Evolutionary conservation across 2,329 filamentous ascomycete species (phyloP), one percentile per base, ranked within the genome.

Genomic region (Sordariomycetes sp.): DNA sequence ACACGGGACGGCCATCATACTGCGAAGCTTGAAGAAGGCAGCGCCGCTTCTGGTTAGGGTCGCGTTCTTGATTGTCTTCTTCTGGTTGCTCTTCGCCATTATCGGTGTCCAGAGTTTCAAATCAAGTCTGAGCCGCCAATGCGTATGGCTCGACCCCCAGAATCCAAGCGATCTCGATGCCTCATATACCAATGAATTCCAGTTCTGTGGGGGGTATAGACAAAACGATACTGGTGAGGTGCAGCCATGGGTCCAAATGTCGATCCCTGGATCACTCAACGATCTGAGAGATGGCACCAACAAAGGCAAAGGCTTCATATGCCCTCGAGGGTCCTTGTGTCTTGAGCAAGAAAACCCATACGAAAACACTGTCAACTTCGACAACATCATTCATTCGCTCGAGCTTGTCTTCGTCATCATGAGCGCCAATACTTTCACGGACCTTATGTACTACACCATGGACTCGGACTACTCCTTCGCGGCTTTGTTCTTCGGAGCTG

Each of bases 371-470:
- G 73, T 95, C 47, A 93, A 82, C 54, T 98, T 96, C 51, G 92
- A 98, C 63, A 90, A 96, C 52, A 93, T 98, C 26, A 61, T 86
- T 20, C 80, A 96, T 43, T 95, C 88, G 0, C 63, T 96, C 34
- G 87, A 98, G 59, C 67, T 96, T 38, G 88, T 98, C 3, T 98
- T 98, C 51, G 86, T 98, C 33, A 82, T 98, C 51, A 98, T 98
- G 86, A 94, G 86, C 48, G 90, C 87, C 32, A 98, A 98, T 54
- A 98, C 92, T 0, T 98, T 93, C 58, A 83, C 86, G 2, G 86
- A 96, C 56, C 64, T 96, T 34, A 86, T 98, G 68, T 98, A 98
- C 57, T 84, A 86, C 47, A 87, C 90, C 5, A 87, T 84, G 34
- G 79, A 94, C 49, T 93, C 86, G 18, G 92, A 98, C 54, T 96